Evolutionary conservation across 305 asterid species (phyloP).

Genomic region (Fraxinus baroniana): DNA sequence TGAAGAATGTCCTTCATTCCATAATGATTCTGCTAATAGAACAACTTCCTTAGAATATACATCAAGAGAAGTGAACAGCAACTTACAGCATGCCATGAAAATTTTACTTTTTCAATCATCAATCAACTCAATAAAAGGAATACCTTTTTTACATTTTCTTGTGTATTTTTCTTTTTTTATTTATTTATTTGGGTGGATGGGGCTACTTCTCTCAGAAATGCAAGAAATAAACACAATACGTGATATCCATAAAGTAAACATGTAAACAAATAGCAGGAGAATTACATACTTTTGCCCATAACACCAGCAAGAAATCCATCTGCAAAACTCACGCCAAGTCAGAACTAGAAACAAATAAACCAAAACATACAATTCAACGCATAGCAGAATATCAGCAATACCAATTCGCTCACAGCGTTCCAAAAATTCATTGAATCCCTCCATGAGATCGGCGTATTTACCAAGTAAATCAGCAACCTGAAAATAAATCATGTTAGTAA

Average conservation of each 20-base stretch:
- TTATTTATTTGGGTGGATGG: neutral
- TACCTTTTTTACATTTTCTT: neutral
- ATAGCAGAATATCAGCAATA: constrained; percentile 33
- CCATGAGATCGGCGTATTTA: constrained; percentile 94
- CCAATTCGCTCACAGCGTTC: constrained; percentile 96
- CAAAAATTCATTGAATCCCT: constrained; percentile 82
- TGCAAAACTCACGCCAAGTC: constrained; percentile 44
- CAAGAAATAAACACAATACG: neutral
- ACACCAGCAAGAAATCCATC: constrained; percentile 99
- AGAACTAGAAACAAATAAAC: constrained; percentile 25
- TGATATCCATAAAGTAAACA: neutral
- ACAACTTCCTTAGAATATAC: constrained; percentile 29
- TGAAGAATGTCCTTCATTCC: constrained; percentile 84
- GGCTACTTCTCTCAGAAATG: neutral
- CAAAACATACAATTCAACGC: constrained; percentile 13
- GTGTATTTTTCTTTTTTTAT: neutral
- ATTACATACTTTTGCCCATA: constrained; percentile 87
- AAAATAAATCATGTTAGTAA: constrained; percentile 24
- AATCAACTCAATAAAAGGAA: neutral
- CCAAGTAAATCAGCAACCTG: constrained; percentile 95
- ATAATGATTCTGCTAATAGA: constrained; percentile 66
- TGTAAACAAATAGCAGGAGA: constrained; percentile 9
- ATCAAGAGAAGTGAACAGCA: constrained; percentile 9
- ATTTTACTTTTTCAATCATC: neutral
- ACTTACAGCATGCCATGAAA: neutral